Percentiles rank a stretch among this genome's conserved stretches.
Evolutionary conservation across 2,329 filamentous ascomycete species (phyloP).

Genomic region (Pestalotiopsis sp.): DNA sequence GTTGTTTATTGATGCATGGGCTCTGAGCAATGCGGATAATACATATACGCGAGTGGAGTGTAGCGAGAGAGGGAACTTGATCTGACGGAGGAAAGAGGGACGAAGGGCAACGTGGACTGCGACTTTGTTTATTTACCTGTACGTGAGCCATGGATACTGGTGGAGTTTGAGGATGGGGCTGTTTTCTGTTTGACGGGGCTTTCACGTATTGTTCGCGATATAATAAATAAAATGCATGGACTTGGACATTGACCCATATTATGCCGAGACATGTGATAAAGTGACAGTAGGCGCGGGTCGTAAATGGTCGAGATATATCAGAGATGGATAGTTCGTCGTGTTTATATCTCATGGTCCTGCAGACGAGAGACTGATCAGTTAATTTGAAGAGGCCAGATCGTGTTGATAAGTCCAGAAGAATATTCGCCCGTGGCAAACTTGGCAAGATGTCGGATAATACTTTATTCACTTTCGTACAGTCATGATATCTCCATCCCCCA

Average conservation of each 20-base stretch:
- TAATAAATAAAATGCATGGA: slow-evolving; percentile 2
- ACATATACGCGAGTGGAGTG: not conserved
- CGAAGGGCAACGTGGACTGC: not conserved
- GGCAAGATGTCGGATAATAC: not conserved
- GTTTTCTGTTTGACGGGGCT: not conserved
- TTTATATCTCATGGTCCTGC: too few species aligned
- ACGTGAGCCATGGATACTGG: slow-evolving; percentile 2
- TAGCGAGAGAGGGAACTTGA: not conserved
- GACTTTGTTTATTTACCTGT: not conserved
- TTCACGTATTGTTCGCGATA: slow-evolving; percentile 4
- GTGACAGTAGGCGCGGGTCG: too few species aligned
- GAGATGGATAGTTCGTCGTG: too few species aligned
- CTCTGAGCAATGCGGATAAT: not conserved
- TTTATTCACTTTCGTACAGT: not conserved
- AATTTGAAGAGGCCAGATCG: too few species aligned
- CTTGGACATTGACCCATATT: not conserved
- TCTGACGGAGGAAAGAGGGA: not conserved
- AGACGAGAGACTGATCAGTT: too few species aligned
- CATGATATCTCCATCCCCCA: not conserved
- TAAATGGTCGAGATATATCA: not conserved
- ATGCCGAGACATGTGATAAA: not conserved
- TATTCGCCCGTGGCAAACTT: not conserved
- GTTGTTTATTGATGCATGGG: not conserved
- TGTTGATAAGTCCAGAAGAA: too few species aligned
- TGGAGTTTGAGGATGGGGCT: not conserved